phyloP scores from a whole-genome alignment of 345 rosid species.

The Kernera saxatilis region DNA sequence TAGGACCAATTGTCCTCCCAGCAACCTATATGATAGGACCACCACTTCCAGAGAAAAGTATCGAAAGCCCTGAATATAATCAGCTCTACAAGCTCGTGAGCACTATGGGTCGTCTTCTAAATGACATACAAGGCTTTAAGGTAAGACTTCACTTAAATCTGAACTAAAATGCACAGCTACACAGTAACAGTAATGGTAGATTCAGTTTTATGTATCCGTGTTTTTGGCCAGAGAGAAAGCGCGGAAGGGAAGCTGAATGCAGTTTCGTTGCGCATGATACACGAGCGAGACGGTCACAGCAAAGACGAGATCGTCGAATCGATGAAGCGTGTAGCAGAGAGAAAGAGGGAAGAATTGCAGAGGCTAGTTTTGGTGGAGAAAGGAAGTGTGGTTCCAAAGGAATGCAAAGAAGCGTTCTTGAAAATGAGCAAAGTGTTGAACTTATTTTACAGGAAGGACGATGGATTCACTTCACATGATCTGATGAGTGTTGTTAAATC shows the following conservation, averaged over 20 bases:
- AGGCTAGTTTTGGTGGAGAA: conserved; percentile 51
- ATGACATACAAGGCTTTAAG: conserved; percentile 68
- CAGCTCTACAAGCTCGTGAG: conserved; percentile 52
- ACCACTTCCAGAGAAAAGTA: conserved; percentile 41
- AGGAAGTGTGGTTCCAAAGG: conserved; percentile 51
- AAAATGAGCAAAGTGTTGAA: conserved; percentile 70
- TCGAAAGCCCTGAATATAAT: conserved; percentile 35
- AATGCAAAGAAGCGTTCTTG: conserved; percentile 73
- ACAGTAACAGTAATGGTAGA: not conserved
- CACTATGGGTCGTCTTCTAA: conserved; percentile 82
- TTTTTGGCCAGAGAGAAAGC: conserved; percentile 56
- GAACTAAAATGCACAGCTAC: not conserved
- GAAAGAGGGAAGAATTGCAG: conserved; percentile 43
- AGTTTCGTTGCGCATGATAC: conserved; percentile 50
- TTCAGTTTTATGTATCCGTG: not conserved
- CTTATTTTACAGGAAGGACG: conserved; percentile 63
- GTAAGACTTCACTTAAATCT: conserved; percentile 20
- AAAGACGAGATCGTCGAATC: conserved; percentile 39
- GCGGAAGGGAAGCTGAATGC: conserved; percentile 70
- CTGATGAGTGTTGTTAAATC: conserved; percentile 43
- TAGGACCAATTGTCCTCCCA: conserved; percentile 86
- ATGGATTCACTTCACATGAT: conserved; percentile 64
- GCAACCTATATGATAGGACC: conserved; percentile 74
- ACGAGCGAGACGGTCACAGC: conserved; percentile 16
- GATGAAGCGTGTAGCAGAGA: conserved; percentile 29